Evolutionary conservation across 257 asterid species (phyloP).

Genomic region (Linaria vulgaris): DNA sequence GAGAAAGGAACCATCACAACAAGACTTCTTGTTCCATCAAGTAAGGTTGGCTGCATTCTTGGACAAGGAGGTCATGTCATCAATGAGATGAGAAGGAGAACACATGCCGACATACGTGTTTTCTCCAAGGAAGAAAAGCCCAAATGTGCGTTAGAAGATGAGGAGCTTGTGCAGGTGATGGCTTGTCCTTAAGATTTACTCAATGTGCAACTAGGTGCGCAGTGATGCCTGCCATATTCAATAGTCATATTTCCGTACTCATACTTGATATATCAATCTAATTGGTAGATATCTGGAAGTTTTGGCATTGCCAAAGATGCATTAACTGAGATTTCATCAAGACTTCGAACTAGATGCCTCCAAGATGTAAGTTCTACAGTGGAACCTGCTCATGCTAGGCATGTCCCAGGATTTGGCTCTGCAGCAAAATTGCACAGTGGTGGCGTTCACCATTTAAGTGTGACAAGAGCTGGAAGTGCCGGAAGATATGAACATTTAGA

Average conservation of each 20-base stretch:
- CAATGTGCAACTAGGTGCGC: slow-evolving; percentile 15
- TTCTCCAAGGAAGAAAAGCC: slow-evolving; percentile 72
- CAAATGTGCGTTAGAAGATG: slow-evolving; percentile 68
- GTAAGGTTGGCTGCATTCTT: slow-evolving; percentile 86
- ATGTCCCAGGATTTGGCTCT: slow-evolving; percentile 48
- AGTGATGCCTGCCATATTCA: slow-evolving; percentile 19
- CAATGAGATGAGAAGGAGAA: slow-evolving; percentile 88
- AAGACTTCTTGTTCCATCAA: slow-evolving; percentile 74
- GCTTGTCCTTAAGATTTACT: slow-evolving; percentile 10
- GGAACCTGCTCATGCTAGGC: slow-evolving; percentile 50
- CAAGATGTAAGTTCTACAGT: slow-evolving; percentile 52
- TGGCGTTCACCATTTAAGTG: slow-evolving; percentile 38
- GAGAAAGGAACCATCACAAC: slow-evolving; percentile 69
- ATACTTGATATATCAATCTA: slow-evolving; percentile 22
- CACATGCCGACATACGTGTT: slow-evolving; percentile 77
- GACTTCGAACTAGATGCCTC: slow-evolving; percentile 69
- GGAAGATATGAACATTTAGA: slow-evolving; percentile 53
- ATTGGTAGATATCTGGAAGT: slow-evolving; percentile 65
- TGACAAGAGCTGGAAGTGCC: slow-evolving; percentile 43
- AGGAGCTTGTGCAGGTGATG: slow-evolving; percentile 92
- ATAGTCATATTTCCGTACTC: slow-evolving; percentile 12
- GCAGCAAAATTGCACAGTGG: slow-evolving; percentile 39
- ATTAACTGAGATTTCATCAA: slow-evolving; percentile 69
- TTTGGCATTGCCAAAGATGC: slow-evolving; percentile 73
- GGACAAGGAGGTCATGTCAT: slow-evolving; percentile 84